Evolutionary conservation across 192 early-diverging fungal species (phyloP), one percentile per base, ranked within the genome.

Genomic region (Haplosporangium gracile): DNA sequence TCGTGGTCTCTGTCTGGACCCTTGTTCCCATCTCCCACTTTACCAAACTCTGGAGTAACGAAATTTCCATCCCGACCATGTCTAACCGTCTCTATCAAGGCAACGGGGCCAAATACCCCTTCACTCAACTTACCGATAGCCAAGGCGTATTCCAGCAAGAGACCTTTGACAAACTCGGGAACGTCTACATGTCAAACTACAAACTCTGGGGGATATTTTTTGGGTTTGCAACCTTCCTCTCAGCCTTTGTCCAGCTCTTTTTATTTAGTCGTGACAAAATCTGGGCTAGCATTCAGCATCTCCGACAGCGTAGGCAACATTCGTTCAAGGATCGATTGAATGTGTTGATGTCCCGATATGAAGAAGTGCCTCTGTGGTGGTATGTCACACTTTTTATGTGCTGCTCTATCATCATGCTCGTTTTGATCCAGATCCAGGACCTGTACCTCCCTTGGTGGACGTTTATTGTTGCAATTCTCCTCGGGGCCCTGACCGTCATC

Each of bases 1-100:
- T 91, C 80, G 90, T 91, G 0, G 34, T 85, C 38, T 85, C 88
- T 5, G 88, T 89, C 34, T 91, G 90, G 90, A 75, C 89, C 65
- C 70, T 88, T 55, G 80, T 88, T 34, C 88, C 88, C 1, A 84
- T 88, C 15, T 72, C 57, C 45, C 34, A 88, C 34, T 88, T 82
- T 38, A 88, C 82, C 0, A 76, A 74, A 13, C 47, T 82, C 15
- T 88, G 88, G 82, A 75, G 20, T 22, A 18, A 81, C 34, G 82
- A 70, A 3, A 68, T 22, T 8, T 42, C 68, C 6, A 78, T 88
- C 42, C 87, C 87, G 18, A 43, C 83, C 68, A 88, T 88, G 88
- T 85, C 88, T 51, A 88, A 88, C 74, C 72, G 68, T 29, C 88
- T 88, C 68, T 88, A 68, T 71, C 72, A 68, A n/a, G 79, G 80